A percentile compares a stretch with the other conserved stretches of the same genome.
Conservation (phyloP, 75 land plant species). For the Picea sitchensis region DNA sequence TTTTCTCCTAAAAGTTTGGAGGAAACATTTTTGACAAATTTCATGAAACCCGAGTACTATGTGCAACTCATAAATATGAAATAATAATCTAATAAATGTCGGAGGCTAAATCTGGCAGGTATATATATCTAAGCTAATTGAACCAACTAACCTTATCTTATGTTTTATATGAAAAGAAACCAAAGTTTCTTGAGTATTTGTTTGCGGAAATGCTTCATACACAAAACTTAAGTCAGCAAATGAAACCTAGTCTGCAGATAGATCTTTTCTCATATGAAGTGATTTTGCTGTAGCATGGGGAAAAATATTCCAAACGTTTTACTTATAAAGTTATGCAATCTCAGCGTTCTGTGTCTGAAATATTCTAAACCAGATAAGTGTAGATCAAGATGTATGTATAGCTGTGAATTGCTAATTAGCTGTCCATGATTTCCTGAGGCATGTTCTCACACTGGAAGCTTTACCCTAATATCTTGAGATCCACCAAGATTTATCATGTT, state of each 20-base stretch:
- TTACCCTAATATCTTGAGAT: background rate
- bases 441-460: background rate
- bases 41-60: background rate
- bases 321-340: background rate
- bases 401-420: background rate
- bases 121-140: background rate
- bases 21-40: background rate
- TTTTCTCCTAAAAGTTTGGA: background rate
- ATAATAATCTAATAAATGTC: background rate
- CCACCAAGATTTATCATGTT: background rate
- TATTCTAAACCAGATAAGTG: background rate
- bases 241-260: too few relatives aligned
- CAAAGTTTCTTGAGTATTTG: background rate
- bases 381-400: background rate
- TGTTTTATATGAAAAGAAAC: background rate
- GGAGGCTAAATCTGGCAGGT: background rate
- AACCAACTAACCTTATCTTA: background rate
- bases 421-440: background rate
- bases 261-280: background rate
- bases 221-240: background rate
- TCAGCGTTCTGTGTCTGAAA: background rate
- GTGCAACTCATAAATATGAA: background rate
- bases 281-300: background rate
- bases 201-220: background rate
- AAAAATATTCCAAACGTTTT: background rate